Conservation (phyloP, 73 alveolate genomes). For the Paramecium sonneborni region DNA sequence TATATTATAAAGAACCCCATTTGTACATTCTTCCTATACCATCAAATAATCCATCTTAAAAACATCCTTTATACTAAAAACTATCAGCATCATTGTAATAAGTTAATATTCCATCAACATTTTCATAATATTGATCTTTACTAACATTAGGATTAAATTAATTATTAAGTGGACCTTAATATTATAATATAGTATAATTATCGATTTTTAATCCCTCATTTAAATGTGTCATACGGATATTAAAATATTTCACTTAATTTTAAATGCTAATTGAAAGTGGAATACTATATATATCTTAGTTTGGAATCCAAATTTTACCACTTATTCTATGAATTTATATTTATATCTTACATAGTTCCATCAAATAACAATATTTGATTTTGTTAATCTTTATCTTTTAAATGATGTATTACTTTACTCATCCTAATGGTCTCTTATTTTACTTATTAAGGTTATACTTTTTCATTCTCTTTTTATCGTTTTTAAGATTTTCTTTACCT, state of each 20-base stretch:
- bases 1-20: background rate
- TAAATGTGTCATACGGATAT: background rate
- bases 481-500: no score
- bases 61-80: background rate
- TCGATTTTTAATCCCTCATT: background rate
- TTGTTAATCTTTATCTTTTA: background rate
- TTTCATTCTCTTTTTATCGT: no score
- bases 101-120: background rate
- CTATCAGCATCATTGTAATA: background rate
- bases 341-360: background rate
- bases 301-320: background rate
- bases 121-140: background rate
- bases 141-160: background rate
- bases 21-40: background rate
- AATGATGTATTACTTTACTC: background rate
- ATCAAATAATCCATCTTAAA: slow-evolving; percentile 7
- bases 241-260: background rate
- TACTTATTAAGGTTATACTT: no score
- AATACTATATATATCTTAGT: background rate
- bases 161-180: background rate
- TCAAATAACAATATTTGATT: background rate
- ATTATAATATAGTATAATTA: background rate
- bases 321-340: background rate
- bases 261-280: background rate
- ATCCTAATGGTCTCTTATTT: background rate